phyloP scores from a whole-genome alignment of 2,329 filamentous ascomycete species.

The Fusarium multiceps region DNA sequence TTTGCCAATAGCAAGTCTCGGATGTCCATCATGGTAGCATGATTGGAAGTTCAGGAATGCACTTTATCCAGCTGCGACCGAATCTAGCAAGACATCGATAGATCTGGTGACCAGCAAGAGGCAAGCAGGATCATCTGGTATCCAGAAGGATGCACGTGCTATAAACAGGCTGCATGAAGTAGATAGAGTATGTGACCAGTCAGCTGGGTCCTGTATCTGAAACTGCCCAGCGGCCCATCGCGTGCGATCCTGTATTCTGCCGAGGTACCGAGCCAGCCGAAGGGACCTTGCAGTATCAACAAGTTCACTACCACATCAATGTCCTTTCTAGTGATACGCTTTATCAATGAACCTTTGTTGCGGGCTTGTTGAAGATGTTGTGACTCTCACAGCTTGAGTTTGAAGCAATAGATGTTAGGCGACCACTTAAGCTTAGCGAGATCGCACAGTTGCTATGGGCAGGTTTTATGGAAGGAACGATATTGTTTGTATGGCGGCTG shows the following conservation, averaged over 20 bases:
- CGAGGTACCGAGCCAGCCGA: neutral
- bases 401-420: fast-evolving
- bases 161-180: neutral
- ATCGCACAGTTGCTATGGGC: neutral
- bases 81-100: neutral
- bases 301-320: neutral
- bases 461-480: neutral
- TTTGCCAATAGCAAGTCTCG: neutral
- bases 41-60: neutral
- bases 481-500: neutral
- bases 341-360: conserved; percentile 2
- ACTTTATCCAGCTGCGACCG: neutral
- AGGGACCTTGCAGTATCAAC: neutral
- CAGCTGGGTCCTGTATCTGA: neutral
- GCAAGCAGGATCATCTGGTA: neutral
- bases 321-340: conserved; percentile 17
- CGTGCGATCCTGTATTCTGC: neutral
- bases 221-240: neutral
- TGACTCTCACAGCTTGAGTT: neutral
- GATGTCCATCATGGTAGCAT: neutral
- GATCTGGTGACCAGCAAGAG: neutral
- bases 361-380: fast-evolving
- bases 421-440: neutral
- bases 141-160: conserved; percentile 9
- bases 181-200: conserved; percentile 19